Conservation (phyloP, 2,329 filamentous ascomycete species). For the Colletotrichum ledebouriae region DNA sequence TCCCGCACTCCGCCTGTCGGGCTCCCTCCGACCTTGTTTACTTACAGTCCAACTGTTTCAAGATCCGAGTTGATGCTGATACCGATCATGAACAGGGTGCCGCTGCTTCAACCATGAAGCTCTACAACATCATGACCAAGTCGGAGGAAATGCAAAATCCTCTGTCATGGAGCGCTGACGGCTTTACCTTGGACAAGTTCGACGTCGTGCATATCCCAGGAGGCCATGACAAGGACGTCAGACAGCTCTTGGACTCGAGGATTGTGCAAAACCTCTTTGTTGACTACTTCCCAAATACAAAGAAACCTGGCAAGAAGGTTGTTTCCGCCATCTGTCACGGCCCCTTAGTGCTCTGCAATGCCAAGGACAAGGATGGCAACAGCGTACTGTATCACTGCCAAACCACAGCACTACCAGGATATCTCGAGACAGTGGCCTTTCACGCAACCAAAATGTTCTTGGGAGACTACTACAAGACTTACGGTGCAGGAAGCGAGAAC, state of each 20-base stretch:
- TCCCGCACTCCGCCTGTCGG: background rate
- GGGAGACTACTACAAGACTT: slow-evolving; percentile 70
- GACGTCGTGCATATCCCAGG: slow-evolving; percentile 65
- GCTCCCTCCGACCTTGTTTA: slow-evolving; percentile 3
- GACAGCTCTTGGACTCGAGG: slow-evolving; percentile 64
- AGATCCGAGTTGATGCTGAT: slow-evolving; percentile 18
- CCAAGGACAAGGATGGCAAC: slow-evolving; percentile 56
- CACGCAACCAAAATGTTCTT: slow-evolving; percentile 63
- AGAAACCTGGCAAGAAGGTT: slow-evolving; percentile 58
- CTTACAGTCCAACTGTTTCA: background rate
- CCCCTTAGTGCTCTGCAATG: slow-evolving; percentile 62
- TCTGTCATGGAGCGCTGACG: slow-evolving; percentile 58
- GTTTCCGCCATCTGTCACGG: slow-evolving; percentile 67
- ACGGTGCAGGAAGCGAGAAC: slow-evolving; percentile 63
- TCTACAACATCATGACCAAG: slow-evolving; percentile 59
- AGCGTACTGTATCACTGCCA: slow-evolving; percentile 61
- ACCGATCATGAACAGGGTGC: slow-evolving; percentile 55
- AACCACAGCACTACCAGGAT: slow-evolving; percentile 63
- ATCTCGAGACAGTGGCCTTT: slow-evolving; percentile 63
- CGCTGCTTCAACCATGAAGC: slow-evolving; percentile 53
- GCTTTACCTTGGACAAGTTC: slow-evolving; percentile 60
- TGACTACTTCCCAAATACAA: slow-evolving; percentile 62
- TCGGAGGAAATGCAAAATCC: slow-evolving; percentile 59
- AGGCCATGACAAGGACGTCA: slow-evolving; percentile 66
- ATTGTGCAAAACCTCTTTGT: slow-evolving; percentile 59